These are phyloP conservation scores for sweet orange (Citrus sinensis) DNA, from an alignment of 345 rosid genomes.

Conservation along the genomic window DNA sequence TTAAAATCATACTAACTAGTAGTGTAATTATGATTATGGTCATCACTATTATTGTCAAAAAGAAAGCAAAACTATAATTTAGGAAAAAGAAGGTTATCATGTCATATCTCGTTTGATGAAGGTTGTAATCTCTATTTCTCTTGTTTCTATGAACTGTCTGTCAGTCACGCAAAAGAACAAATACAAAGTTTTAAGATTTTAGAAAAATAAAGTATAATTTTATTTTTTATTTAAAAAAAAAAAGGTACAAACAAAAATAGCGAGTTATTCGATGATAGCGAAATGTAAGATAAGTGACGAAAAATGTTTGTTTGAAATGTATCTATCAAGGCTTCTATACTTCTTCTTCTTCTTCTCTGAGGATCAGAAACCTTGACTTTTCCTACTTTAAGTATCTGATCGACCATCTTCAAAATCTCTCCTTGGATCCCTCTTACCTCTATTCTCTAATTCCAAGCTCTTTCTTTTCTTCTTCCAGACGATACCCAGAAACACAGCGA, in stretches of 20 bases:
- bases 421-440: conserved; percentile 27
- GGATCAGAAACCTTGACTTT: conserved; percentile 61
- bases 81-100: conserved; percentile 34
- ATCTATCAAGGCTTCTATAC: conserved; percentile 55
- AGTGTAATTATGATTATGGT: conserved; percentile 31
- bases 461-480: conserved; percentile 5
- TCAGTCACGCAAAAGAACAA: conserved; percentile 24
- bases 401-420: conserved; percentile 24
- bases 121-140: conserved; percentile 25
- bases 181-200: conserved; percentile 3
- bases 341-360: conserved; percentile 35
- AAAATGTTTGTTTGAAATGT: conserved; percentile 46
- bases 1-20: conserved; percentile 18
- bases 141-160: conserved; percentile 36
- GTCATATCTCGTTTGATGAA: conserved; percentile 16
- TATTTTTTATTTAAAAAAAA: neutral
- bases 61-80: conserved; percentile 15
- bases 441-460: conserved; percentile 18
- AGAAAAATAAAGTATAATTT: neutral
- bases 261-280: conserved; percentile 55
- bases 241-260: conserved; percentile 14
- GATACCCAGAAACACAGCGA: neutral
- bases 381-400: conserved; percentile 55
- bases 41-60: conserved; percentile 29
- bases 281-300: conserved; percentile 35